Evolutionary conservation across 1,284 basidiomycete genomes (phyloP), one percentile per base, ranked within the genome.

Genomic region (Fomitopsis betulina): DNA sequence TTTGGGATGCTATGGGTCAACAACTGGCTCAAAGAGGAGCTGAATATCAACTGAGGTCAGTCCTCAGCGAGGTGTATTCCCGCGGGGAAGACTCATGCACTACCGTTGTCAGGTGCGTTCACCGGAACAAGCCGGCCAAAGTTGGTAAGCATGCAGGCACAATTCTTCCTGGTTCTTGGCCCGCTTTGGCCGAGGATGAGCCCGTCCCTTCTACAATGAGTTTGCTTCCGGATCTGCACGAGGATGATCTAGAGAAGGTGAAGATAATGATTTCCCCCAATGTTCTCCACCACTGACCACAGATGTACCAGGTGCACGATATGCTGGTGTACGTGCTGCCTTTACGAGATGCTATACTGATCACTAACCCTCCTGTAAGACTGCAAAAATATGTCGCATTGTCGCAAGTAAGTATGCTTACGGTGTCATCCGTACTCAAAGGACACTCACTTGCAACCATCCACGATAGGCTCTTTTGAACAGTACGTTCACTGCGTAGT

Each of bases 381-480:
- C 68, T 89, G 21, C 83, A 85, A 56, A 89, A 89, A 72, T 89
- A 84, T 60, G 73, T 84, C 1, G 75, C 76, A 0, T 81, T 87
- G 51, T 88, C 87, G 1, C 80, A 83, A 66, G 84, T 80, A 63
- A 57, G 69, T 60, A 19, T n/a, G 21, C 59, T 15, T 2, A 7
- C 32, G 32, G 27, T 30, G 27, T 30, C 27, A 30, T 30, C 4
- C 7, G 7, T 30, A 7, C 27, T 30, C 4, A 30, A 30, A 4
- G 3, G 35, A 5, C 27, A 19, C 32, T 33, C 15, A 42, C n/a
- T n/a, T 8, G 47, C 27, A 3, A 51, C 43, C 45, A 25, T 45
- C n/a, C 7, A 21, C 6, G 7, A 39, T 53, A 83, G 82, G 80
- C 80, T 0, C 70, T 86, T 27, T 68, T 86, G 38, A 80, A 81